These are phyloP conservation scores for Taiozyma sp. DNA, from an alignment of 1,139 yeast species.

Conservation along the genomic window DNA sequence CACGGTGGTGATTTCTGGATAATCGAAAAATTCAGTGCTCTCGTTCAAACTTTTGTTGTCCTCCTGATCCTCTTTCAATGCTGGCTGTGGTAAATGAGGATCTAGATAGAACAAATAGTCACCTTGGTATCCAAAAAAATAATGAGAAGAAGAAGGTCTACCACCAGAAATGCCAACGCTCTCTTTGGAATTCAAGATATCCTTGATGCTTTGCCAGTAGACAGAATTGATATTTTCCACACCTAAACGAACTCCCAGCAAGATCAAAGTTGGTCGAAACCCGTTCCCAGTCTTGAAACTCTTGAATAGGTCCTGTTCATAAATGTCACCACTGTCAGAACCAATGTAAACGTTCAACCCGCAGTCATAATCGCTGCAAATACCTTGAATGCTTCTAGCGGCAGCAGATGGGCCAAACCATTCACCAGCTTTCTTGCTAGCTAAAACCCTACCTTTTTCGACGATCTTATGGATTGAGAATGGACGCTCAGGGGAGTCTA, in stretches of 20 bases:
- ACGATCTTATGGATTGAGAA: conserved; percentile 87
- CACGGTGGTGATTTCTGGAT: conserved; percentile 34
- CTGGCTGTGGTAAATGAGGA: conserved; percentile 78
- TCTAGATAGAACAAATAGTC: conserved; percentile 72
- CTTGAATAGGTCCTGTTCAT: conserved; percentile 48
- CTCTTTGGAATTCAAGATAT: conserved; percentile 48
- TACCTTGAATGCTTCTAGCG: conserved; percentile 51
- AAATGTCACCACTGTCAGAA: conserved; percentile 71
- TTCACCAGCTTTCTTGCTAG: conserved; percentile 81
- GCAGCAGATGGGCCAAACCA: conserved; percentile 99
- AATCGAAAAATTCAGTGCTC: conserved; percentile 10
- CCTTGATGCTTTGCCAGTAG: conserved; percentile 67
- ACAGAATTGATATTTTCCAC: conserved; percentile 65
- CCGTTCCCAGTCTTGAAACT: conserved; percentile 13
- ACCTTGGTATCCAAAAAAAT: conserved; percentile 79
- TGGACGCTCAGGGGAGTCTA: conserved; percentile 57
- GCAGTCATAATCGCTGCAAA: conserved; percentile 38
- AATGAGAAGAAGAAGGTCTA: conserved; percentile 87
- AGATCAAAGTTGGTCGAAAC: conserved; percentile 49
- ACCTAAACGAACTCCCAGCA: conserved; percentile 81
- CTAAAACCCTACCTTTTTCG: conserved; percentile 56
- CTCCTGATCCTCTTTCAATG: conserved; percentile 25
- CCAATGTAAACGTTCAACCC: conserved; percentile 51
- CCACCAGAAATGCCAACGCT: conserved; percentile 97
- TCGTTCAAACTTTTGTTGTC: conserved; percentile 6